Evolutionary conservation across 208 protist genomes (phyloP).

Genomic region (Trichomonas gallinae): DNA sequence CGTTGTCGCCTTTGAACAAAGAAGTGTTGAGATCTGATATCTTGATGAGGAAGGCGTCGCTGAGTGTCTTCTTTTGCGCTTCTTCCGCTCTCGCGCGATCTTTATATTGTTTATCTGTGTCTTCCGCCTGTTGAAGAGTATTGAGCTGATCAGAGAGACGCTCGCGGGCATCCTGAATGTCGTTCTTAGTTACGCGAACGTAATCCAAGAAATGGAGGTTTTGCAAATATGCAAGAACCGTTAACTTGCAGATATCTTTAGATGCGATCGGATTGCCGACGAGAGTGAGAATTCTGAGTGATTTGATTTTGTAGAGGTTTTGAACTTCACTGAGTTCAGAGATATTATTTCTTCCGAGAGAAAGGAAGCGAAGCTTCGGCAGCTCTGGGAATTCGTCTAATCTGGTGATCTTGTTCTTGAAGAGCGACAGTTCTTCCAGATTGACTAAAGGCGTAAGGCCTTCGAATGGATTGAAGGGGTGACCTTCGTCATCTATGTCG

Average conservation of each 20-base stretch:
- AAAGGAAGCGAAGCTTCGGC: neutral
- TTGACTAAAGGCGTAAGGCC: neutral
- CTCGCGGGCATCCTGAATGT: neutral
- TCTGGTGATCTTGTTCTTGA: neutral
- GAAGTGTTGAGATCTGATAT: neutral
- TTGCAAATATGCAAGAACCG: neutral
- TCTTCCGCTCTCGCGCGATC: neutral
- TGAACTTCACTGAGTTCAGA: neutral
- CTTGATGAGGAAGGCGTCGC: neutral
- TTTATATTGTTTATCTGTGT: neutral
- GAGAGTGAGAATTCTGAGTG: neutral
- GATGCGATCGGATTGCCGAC: neutral
- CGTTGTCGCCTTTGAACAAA: neutral
- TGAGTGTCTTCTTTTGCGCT: neutral
- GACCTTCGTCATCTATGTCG: neutral
- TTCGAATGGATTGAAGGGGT: neutral
- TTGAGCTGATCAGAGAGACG: neutral
- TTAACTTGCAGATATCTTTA: slow-evolving; percentile 7
- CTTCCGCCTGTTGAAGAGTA: neutral
- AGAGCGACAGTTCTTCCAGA: neutral
- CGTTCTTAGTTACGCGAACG: neutral
- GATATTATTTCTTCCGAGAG: slow-evolving; percentile 8
- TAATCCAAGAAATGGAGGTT: neutral
- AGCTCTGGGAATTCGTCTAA: neutral
- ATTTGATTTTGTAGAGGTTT: neutral